Conservation (phyloP, 2,329 filamentous ascomycete genomes). For the Pyricularia sp. region DNA sequence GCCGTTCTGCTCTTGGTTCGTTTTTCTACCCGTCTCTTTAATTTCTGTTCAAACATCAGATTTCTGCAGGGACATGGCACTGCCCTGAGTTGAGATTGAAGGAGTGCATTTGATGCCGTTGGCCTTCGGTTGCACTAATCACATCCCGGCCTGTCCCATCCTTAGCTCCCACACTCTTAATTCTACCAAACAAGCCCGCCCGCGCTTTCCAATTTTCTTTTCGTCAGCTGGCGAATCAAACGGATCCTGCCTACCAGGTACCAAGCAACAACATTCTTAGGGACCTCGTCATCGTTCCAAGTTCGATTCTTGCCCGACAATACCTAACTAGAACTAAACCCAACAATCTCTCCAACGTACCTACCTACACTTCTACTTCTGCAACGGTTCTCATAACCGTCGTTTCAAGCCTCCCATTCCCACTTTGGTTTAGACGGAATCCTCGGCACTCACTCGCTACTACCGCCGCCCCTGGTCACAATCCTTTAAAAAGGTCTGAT, state of each 20-base stretch:
- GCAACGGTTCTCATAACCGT: neutral
- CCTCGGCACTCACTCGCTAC: neutral
- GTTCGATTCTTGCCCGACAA: neutral
- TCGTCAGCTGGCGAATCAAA: neutral
- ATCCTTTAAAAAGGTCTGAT: neutral
- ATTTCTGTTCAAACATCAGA: neutral
- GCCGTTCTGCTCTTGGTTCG: neutral
- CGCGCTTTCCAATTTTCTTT: slow-evolving; percentile 1
- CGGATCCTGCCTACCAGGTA: neutral
- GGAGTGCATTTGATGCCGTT: neutral
- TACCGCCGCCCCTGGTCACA: neutral
- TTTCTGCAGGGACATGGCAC: neutral
- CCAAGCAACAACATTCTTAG: neutral
- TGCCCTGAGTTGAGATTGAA: neutral
- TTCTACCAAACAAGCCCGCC: neutral
- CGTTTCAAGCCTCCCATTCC: neutral
- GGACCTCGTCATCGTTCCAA: neutral
- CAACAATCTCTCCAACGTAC: neutral
- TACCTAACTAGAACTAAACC: too few species aligned
- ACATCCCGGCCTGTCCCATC: neutral
- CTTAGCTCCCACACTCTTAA: neutral
- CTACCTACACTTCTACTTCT: neutral
- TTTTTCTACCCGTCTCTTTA: neutral
- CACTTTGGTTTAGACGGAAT: neutral
- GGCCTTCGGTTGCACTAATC: neutral